Base-by-base conservation (phyloP, 2,329 filamentous ascomycete genomes). In the Botryotinia calthae region DNA sequence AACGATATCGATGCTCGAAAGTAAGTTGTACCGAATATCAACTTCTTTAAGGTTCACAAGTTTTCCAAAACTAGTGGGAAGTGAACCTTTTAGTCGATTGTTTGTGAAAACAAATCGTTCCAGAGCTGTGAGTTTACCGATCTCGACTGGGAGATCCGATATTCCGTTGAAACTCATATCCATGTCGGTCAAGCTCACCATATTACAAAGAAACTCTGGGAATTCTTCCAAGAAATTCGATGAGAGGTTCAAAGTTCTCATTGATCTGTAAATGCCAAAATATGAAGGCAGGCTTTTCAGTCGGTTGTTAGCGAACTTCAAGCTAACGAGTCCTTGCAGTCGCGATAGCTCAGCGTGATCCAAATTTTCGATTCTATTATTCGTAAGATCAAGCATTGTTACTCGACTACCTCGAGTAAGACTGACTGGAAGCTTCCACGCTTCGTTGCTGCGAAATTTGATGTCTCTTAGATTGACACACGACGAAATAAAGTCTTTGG, bases 111-210 rank as follows among this genome's bases (percentile, higher is more conserved):
- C 94, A 44, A 99, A 87, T 76, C 95, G 90, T 82, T 98, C 96
- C 54, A 99, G 84, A 71, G 90, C 93, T 73, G 87, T 89, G 73
- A 99, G 83, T 72, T 90, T 89, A 10, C 94, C 93, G 76, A 99
- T 93, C 75, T 90, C 85, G 22, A 91, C 90, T 0, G 95, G 94
- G 12, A 99, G 84, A 71, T 85, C 88, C 18, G 88, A 88, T 75
- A 99, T 97, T 58, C 91, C 89, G 81, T 99, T 99, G 87, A 99
- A 99, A 81, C 95, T 98, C 80, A 99, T 89, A 79, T 99, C 96
- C 58, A 99, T 88, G 80, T 99, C 95, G 20, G 97, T 93, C 63
- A 99, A 84, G 61, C 91, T 94, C 76, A 89, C 89, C 31, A 99
- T 84, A 37, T 93, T 87, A 82, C 94, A 95, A 34, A 99, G 85